phyloP scores from a whole-genome alignment of 2,329 filamentous ascomycete species.

The Apiospora arundinis region DNA sequence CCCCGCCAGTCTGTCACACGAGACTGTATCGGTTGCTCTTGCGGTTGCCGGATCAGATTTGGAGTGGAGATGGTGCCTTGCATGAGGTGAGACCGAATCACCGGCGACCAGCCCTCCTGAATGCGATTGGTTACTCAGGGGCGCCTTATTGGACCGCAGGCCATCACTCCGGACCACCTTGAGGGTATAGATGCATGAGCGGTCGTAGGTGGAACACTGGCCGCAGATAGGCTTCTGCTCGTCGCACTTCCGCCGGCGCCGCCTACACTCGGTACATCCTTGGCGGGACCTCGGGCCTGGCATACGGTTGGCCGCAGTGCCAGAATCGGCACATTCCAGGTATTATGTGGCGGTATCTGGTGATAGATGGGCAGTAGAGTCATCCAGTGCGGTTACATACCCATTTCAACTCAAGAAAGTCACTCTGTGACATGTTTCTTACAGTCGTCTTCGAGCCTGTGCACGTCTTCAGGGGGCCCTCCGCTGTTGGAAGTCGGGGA shows the following conservation, averaged over 20 bases:
- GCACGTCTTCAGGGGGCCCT: not conserved
- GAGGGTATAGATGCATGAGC: constrained; percentile 30
- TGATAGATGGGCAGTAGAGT: too few relatives aligned
- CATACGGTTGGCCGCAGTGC: constrained; percentile 17
- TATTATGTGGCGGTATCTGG: not conserved
- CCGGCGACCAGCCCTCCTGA: too few relatives aligned
- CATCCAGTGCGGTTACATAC: too few relatives aligned
- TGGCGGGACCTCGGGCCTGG: constrained; percentile 30
- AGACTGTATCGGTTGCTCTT: not conserved
- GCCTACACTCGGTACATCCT: constrained; percentile 34
- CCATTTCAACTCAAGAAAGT: too few relatives aligned
- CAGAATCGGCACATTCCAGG: not conserved
- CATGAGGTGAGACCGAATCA: not conserved
- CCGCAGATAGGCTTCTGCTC: constrained; percentile 31
- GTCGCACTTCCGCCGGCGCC: constrained; percentile 33
- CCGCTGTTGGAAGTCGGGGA: not conserved
- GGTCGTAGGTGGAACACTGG: constrained; percentile 27
- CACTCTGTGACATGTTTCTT: not conserved
- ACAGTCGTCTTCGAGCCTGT: not conserved
- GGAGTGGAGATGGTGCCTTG: not conserved
- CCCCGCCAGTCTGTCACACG: too few relatives aligned
- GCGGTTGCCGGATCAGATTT: not conserved
- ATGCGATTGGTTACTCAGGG: not conserved
- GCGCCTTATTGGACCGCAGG: not conserved
- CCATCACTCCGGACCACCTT: constrained; percentile 27